Evolutionary conservation across 331 rosid genomes (phyloP), one percentile per base, ranked within the genome.

Genomic region (Quercus tomentella): DNA sequence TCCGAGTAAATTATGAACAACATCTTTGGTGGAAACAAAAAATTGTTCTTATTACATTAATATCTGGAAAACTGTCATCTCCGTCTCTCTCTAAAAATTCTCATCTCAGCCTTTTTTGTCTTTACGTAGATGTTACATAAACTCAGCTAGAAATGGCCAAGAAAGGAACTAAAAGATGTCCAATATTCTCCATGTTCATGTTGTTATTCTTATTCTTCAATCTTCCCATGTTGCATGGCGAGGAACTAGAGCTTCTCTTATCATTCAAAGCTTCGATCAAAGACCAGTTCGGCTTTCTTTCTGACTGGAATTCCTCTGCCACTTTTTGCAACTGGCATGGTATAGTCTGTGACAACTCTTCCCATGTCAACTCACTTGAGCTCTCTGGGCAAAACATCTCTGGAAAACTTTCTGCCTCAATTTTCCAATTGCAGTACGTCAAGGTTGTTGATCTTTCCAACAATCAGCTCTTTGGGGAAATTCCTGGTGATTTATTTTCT

Each of bases 241-340:
- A 62, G 52, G 84, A 92, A 57, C 65, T 69, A 12, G 75, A 81
- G 82, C 91, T 90, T 87, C 88, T 96, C 12, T 70, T 92, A 51
- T 92, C 95, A 52, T 93, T 96, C 91, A 96, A 93, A 80, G 82
- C 92, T 58, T 89, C 95, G 26, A 31, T 88, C 76, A 51, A 75
- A 17, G 95, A 96, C 82, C 94, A 93, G 2, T 82, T 83, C 20
- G 79, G 76, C 85, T 66, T 43, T 80, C 97, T 96, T 82, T 90
- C 98, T 60, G 84, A 82, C 83, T 96, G 99, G 99, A 63, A 33
- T 76, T 70, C 86, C 68, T 62, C 87, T 54, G 6, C 82, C 72
- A 60, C 78, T 28, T 21, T 78, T 56, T 93, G 98, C 91, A 68
- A 81, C 12, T 93, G 99, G 98, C 79, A 73, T 2, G 98, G 93